Percentiles rank a stretch among this genome's conserved stretches.
Conservation (phyloP, 257 asterid genomes). For the Rauvolfia tetraphylla region DNA sequence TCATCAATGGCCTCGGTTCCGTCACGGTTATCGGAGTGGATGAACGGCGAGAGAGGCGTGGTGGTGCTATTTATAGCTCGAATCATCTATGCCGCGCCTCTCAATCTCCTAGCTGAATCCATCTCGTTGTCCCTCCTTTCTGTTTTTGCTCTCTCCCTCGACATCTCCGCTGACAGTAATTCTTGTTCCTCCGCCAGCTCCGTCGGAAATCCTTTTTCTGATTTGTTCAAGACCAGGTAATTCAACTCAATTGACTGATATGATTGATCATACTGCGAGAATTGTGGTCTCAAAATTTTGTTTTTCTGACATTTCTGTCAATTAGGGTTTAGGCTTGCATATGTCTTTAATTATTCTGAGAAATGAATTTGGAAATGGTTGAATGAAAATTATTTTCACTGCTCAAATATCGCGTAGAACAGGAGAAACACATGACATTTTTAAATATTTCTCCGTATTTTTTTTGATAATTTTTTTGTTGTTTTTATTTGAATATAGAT, state of each 20-base stretch:
- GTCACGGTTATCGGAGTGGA: conserved; percentile 48
- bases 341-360: background rate
- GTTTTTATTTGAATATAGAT: background rate
- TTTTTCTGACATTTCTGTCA: background rate
- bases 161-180: conserved; percentile 54
- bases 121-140: conserved; percentile 52
- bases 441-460: background rate
- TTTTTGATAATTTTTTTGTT: background rate
- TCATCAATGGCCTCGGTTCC: conserved; percentile 13
- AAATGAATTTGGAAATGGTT: background rate
- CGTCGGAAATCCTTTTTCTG: conserved; percentile 34
- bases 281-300: background rate
- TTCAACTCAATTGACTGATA: background rate
- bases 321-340: background rate
- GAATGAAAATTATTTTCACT: background rate
- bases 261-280: background rate
- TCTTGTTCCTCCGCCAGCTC: conserved; percentile 29
- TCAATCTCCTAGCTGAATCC: conserved; percentile 53
- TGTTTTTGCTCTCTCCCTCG: conserved; percentile 65
- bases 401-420: background rate
- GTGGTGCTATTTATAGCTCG: conserved; percentile 52
- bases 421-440: no score
- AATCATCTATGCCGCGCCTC: conserved; percentile 51
- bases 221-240: conserved; percentile 63
- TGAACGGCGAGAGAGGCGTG: conserved; percentile 93